Base-by-base conservation (phyloP, 108 stramenopile genomes). In the Skeletonema grethae region DNA sequence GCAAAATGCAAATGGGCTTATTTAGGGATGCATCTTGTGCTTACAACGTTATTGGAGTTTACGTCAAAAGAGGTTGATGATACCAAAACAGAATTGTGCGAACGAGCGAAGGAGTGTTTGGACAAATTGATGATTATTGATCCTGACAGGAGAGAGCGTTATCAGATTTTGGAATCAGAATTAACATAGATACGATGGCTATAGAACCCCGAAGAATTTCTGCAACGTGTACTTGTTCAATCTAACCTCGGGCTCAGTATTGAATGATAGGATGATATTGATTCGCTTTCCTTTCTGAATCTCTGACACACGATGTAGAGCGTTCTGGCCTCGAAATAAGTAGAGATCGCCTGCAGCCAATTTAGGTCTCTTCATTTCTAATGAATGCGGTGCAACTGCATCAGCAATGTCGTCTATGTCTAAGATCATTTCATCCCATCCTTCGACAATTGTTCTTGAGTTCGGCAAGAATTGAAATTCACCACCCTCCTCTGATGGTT, bases 1-100 rank as follows among this genome's bases (percentile, higher is more conserved):
- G 70, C 70, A 12, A 77, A 77, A 56, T 82, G 80, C 76, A 82
- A 82, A 38, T 82, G 80, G 80, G 76, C 71, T 22, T 77, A 77
- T 62, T 30, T 82, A 46, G 80, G 80, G 9, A 67, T 82, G 71
- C 76, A 82, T 67, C 56, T 77, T 39, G 76, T 82, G 8, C 71
- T 82, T 16, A 72, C 73, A 9, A 71, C 76, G 35, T 24, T 77
- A n/a, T 15, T 81, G 69, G 74, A 70, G 31, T 25, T 67, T 25
- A 65, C 7, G 12, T 11, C 28, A 48, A 68, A 56, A 11, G 25
- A 61, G 13, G 9, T 12, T 32, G 25, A 36, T 28, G 73, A 61
- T 28, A 62, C 58, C 25, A 48, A 31, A 13, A 7, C 24, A 16
- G 68, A 61, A n/a, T 57, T 82, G 58, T 13, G 15, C n/a, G 63